These are phyloP conservation scores for Fusarium acutatum DNA, from an alignment of 2,329 filamentous ascomycete species.

Conservation along the genomic window DNA sequence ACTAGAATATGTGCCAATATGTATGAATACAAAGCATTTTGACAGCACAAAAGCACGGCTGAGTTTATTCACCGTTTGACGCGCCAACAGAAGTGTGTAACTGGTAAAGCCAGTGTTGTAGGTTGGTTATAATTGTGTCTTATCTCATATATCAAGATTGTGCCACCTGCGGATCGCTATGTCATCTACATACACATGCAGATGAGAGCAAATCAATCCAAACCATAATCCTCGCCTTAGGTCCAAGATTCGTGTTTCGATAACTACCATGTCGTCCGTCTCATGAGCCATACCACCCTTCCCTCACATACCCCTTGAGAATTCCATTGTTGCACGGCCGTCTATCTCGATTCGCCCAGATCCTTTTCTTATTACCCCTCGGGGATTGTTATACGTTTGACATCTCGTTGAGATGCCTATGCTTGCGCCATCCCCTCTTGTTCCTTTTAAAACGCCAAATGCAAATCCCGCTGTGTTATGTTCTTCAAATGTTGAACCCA, in stretches of 20 bases:
- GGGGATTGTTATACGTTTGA: constrained; percentile 6
- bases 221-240: neutral
- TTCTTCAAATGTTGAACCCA: constrained; percentile 4
- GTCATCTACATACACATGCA: neutral
- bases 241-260: constrained; percentile 15
- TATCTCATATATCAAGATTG: constrained; percentile 25
- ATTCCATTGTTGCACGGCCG: neutral
- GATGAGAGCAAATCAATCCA: constrained; percentile 1
- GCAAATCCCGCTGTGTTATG: constrained; percentile 17
- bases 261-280: constrained; percentile 21
- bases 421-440: constrained; percentile 19
- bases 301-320: neutral
- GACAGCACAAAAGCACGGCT: neutral
- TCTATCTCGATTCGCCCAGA: constrained; percentile 6
- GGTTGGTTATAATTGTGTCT: constrained; percentile 4
- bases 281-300: constrained; percentile 14
- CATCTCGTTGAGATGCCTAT: constrained; percentile 1
- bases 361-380: constrained; percentile 21
- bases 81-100: neutral
- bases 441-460: constrained; percentile 32
- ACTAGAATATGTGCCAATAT: neutral
- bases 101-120: neutral
- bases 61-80: neutral
- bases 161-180: neutral
- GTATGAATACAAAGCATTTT: neutral